Conservation (phyloP, 257 asterid species). For the Dorcoceras hygrometricum region DNA sequence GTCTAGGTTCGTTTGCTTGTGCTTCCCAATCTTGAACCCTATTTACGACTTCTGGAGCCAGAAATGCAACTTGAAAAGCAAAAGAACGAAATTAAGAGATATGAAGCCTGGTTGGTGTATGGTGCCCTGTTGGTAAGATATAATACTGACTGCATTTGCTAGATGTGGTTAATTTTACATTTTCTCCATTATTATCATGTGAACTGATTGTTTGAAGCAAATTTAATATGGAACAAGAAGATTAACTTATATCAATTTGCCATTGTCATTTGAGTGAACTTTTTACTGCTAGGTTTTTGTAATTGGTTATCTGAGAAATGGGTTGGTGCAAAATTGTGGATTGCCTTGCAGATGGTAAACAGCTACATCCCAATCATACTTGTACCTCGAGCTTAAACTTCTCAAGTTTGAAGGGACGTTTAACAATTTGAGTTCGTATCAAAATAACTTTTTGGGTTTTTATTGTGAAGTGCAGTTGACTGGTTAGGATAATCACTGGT, state of each 20-base stretch:
- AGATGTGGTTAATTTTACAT: slow-evolving; percentile 1
- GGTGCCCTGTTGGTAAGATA: slow-evolving; percentile 81
- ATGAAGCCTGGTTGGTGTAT: slow-evolving; percentile 95
- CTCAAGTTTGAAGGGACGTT: no score
- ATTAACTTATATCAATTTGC: neutral
- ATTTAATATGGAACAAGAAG: neutral
- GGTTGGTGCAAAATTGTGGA: neutral
- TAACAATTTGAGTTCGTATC: no score
- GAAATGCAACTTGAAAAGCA: slow-evolving; percentile 93
- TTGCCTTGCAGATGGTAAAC: neutral
- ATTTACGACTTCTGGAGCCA: slow-evolving; percentile 80
- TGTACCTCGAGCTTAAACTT: neutral
- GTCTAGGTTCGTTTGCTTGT: slow-evolving; percentile 70
- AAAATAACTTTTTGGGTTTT: neutral
- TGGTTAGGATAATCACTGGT: neutral
- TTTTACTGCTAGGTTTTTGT: slow-evolving; percentile 4
- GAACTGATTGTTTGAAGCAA: slow-evolving; percentile 5
- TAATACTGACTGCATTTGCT: neutral
- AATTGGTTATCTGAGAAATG: slow-evolving; percentile 7
- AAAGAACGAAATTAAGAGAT: slow-evolving; percentile 89
- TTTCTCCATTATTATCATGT: neutral
- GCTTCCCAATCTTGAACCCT: slow-evolving; percentile 84
- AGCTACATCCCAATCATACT: neutral
- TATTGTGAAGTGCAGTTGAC: neutral
- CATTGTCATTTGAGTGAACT: slow-evolving; percentile 1